Evolutionary conservation across 345 rosid genomes (phyloP), one percentile per base, ranked within the genome.

Genomic region (Arabidopsis arenosa): DNA sequence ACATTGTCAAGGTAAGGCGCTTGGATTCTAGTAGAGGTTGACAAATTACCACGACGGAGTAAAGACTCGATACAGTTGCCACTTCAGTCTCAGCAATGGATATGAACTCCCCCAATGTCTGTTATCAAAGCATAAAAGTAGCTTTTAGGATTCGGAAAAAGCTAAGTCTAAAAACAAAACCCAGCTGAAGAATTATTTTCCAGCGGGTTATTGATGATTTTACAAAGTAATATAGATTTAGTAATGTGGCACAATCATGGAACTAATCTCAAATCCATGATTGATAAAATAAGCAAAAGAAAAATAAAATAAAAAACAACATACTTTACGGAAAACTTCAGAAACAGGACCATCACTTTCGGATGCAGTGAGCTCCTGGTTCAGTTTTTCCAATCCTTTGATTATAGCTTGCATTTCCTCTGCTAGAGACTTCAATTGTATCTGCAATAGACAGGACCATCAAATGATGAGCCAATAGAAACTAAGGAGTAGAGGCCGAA

Each of bases 401-500:
- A 83, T 89, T 69, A 96, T 88, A 65, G 98, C 98, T 84, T 93
- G 97, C 99, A 96, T 96, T 89, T 96, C 99, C 75, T 93, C 99
- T 9, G 98, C 98, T 78, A 96, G 81, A 33, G 90, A 87, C 80
- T 93, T 96, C 86, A 96, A 68, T 89, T 93, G 99, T 88, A 91
- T 90, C 98, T 96, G 86, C 84, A 69, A 71, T 41, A 17, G 70
- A 32, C 44, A 75, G 32, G 35, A 76, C 44, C 58, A 39, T 47
- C 72, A 60, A 30, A 21, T 51, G 55, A 66, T 72, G 65, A 53
- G 54, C 15, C 65, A 54, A 11, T 41, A 14, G 28, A 32, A 57
- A 48, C 33, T 9, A 53, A 45, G 1, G 26, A 18, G 13, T 51
- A 52, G 39, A 70, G 23, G 33, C 69, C 13, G 32, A 37, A 64